Conservation (phyloP, 164 flowering plant genomes). For the Houttuynia cordata region DNA sequence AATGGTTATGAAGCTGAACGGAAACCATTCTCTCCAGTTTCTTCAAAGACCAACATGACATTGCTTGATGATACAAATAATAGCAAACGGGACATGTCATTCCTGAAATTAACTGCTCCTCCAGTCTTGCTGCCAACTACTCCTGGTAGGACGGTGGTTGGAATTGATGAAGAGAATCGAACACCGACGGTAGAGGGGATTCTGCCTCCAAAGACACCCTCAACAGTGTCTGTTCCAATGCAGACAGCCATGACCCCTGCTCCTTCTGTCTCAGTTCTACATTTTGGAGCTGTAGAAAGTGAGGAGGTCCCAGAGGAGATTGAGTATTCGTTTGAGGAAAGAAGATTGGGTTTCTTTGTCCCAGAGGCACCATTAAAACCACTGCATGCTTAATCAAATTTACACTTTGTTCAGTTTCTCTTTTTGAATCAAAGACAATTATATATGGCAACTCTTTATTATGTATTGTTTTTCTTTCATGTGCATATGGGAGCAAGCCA, state of each 20-base stretch:
- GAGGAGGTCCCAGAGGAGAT: slow-evolving; percentile 9
- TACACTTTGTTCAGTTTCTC: background rate
- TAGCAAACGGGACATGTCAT: slow-evolving; percentile 14
- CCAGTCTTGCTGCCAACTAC: slow-evolving; percentile 22
- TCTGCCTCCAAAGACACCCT: slow-evolving; percentile 41
- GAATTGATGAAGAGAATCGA: slow-evolving; percentile 25
- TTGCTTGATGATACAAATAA: slow-evolving; percentile 28
- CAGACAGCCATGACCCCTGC: slow-evolving; percentile 57
- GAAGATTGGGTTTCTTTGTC: slow-evolving; percentile 36
- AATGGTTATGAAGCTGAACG: slow-evolving; percentile 48
- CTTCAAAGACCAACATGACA: slow-evolving; percentile 33
- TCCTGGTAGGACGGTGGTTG: slow-evolving; percentile 13
- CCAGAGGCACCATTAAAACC: slow-evolving; percentile 3
- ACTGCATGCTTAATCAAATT: slow-evolving; percentile 3
- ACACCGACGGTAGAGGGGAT: slow-evolving; percentile 37
- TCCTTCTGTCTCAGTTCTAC: slow-evolving; percentile 13
- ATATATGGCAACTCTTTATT: slow-evolving; percentile 12
- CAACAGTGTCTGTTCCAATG: slow-evolving; percentile 59
- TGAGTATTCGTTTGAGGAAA: slow-evolving; percentile 65
- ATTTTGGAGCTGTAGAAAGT: slow-evolving; percentile 1
- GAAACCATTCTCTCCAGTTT: slow-evolving; percentile 75
- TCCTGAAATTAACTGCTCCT: slow-evolving; percentile 15
- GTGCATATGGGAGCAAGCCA: background rate
- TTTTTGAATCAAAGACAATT: slow-evolving; percentile 9
- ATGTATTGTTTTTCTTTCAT: background rate